Evolutionary conservation across 73 alveolate species (phyloP).

Genomic region (Tetrahymena malaccensis): DNA sequence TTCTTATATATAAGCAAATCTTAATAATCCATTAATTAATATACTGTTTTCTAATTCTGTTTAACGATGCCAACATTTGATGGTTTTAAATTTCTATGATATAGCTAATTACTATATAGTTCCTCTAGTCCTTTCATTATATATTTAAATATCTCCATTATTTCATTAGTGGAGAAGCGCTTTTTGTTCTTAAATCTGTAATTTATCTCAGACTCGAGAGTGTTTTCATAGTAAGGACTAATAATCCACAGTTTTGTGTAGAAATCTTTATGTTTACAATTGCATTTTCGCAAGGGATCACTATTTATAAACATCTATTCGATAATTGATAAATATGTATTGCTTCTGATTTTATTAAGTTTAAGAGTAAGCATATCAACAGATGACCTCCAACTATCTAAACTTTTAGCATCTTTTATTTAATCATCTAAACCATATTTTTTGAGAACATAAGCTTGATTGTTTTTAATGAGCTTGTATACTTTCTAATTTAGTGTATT

Average conservation of each 20-base stretch:
- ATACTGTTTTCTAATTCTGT: background rate
- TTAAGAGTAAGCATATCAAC: background rate
- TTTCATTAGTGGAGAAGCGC: background rate
- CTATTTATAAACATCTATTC: background rate
- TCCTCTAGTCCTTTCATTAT: background rate
- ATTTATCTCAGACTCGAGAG: background rate
- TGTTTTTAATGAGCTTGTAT: background rate
- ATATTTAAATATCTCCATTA: background rate
- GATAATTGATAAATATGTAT: background rate
- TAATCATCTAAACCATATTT: background rate
- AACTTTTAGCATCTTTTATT: background rate
- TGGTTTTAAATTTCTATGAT: background rate
- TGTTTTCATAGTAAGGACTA: background rate
- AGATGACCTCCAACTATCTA: background rate
- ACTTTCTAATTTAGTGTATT: background rate
- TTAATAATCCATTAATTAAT: background rate
- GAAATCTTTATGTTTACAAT: background rate
- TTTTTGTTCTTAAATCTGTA: background rate
- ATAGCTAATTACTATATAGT: background rate
- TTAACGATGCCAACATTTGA: background rate
- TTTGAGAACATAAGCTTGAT: background rate
- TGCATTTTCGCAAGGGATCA: background rate
- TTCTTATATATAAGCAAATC: background rate
- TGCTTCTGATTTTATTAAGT: background rate
- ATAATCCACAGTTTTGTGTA: background rate